phyloP scores from a whole-genome alignment of 2,329 filamentous ascomycete species.

The Basipetospora chlamydospora region DNA sequence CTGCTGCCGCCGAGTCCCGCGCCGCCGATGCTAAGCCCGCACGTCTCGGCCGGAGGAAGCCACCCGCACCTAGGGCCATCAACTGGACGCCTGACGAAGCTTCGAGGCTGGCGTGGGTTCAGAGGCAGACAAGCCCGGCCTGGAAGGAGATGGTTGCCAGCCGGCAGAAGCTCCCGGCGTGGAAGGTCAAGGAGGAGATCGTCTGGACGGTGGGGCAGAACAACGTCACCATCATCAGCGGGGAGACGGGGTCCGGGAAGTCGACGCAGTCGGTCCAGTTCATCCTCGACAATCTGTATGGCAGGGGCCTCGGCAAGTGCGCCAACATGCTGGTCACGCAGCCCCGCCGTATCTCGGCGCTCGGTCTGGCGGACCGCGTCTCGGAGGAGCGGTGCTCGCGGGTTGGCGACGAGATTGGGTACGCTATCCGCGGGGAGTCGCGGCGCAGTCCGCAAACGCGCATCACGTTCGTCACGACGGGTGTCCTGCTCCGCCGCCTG shows the following conservation, averaged over 20 bases:
- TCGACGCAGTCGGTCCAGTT: constrained; percentile 79
- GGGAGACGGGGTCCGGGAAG: constrained; percentile 19
- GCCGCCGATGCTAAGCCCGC: constrained; percentile 14
- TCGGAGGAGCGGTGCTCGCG: constrained; percentile 74
- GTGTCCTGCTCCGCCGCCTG: constrained; percentile 78
- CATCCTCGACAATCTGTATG: constrained; percentile 79
- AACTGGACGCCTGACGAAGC: constrained; percentile 45
- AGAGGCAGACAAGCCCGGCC: constrained; percentile 46
- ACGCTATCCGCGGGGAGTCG: constrained; percentile 81
- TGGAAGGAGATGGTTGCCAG: constrained; percentile 63
- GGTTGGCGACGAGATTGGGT: constrained; percentile 82
- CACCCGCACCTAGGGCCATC: constrained; percentile 42
- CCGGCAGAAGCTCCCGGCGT: constrained; percentile 68
- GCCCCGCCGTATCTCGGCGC: constrained; percentile 81
- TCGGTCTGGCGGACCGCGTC: constrained; percentile 87
- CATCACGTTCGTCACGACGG: constrained; percentile 92
- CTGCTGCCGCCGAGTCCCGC: constrained; percentile 44
- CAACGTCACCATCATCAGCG: constrained; percentile 62
- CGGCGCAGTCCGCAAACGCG: constrained; percentile 60
- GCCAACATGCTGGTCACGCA: constrained; percentile 94
- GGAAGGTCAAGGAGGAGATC: constrained; percentile 66
- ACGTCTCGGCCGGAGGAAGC: constrained; percentile 13
- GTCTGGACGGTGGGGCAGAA: constrained; percentile 59
- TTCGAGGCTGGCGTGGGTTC: constrained; percentile 55
- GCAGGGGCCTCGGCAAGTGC: constrained; percentile 54